A percentile compares a stretch with the other conserved stretches of the same genome.
Conservation (phyloP, 2,329 filamentous ascomycete species). For the Thelonectria discophora region DNA sequence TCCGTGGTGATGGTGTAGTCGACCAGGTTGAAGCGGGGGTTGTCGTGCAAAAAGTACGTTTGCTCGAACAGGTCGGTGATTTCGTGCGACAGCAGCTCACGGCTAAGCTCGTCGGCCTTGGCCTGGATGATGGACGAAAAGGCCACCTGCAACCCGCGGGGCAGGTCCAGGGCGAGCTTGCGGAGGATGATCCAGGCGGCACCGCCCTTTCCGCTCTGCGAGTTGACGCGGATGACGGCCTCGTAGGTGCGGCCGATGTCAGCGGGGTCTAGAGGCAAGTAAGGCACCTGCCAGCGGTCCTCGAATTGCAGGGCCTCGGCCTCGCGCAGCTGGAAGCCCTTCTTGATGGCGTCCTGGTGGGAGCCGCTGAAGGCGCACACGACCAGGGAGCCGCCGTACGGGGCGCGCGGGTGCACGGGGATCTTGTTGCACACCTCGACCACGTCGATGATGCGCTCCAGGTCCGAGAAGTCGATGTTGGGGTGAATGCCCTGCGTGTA, state of each 20-base stretch:
- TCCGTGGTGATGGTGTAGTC: slow-evolving; percentile 93
- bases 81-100: slow-evolving; percentile 84
- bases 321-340: slow-evolving; percentile 80
- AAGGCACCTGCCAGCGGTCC: slow-evolving; percentile 84
- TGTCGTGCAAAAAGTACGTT: slow-evolving; percentile 84
- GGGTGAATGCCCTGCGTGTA: slow-evolving; percentile 93
- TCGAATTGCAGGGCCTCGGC: slow-evolving; percentile 66
- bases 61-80: slow-evolving; percentile 89
- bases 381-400: slow-evolving; percentile 92
- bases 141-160: slow-evolving; percentile 88
- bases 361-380: slow-evolving; percentile 91
- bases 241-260: slow-evolving; percentile 98
- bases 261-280: slow-evolving; percentile 89
- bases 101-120: slow-evolving; percentile 79
- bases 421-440: slow-evolving; percentile 97
- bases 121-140: slow-evolving; percentile 89
- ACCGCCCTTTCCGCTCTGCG: slow-evolving; percentile 93
- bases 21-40: slow-evolving; percentile 84
- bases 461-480: slow-evolving; percentile 89
- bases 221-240: slow-evolving; percentile 97
- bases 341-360: slow-evolving; percentile 96
- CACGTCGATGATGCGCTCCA: slow-evolving; percentile 84
- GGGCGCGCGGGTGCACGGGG: slow-evolving; percentile 86
- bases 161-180: slow-evolving; percentile 89
- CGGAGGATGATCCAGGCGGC: slow-evolving; percentile 93